Evolutionary conservation across 176 grass and related monocot species (phyloP).

Genomic region (Musa troglodytarum): DNA sequence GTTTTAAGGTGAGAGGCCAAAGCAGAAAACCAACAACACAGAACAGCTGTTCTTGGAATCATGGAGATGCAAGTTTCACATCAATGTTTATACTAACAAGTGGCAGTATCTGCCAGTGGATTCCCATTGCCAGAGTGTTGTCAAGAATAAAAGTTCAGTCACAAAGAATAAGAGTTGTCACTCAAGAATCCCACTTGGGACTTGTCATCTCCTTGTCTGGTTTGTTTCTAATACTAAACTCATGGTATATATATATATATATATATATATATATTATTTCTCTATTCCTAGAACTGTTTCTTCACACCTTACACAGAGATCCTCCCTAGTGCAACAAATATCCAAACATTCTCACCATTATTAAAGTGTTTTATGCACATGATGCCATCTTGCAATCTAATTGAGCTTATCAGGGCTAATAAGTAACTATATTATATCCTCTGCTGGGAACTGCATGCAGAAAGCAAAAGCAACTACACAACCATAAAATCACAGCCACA

Average conservation of each 20-base stretch:
- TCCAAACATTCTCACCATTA: not conserved
- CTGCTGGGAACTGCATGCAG: not conserved
- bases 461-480: not conserved
- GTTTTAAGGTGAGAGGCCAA: not conserved
- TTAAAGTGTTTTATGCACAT: not conserved
- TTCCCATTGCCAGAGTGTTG: constrained; percentile 2
- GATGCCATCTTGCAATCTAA: not conserved
- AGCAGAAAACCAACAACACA: not conserved
- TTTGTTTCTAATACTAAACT: not conserved
- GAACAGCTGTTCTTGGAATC: not conserved
- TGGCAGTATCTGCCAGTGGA: not conserved
- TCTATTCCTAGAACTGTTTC: not conserved
- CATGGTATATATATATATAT: not conserved
- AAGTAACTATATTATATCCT: not conserved
- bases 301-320: not conserved
- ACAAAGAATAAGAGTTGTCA: not conserved
- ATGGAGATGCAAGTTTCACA: not conserved
- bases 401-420: not conserved
- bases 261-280: not conserved
- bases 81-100: not conserved
- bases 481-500: not conserved
- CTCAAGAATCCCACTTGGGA: not conserved
- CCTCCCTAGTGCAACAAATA: not conserved
- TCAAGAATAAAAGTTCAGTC: constrained; percentile 9
- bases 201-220: not conserved